phyloP scores from a whole-genome alignment of 495 filamentous ascomycete genomes.

The Hypomontagnella submonticulosa region DNA sequence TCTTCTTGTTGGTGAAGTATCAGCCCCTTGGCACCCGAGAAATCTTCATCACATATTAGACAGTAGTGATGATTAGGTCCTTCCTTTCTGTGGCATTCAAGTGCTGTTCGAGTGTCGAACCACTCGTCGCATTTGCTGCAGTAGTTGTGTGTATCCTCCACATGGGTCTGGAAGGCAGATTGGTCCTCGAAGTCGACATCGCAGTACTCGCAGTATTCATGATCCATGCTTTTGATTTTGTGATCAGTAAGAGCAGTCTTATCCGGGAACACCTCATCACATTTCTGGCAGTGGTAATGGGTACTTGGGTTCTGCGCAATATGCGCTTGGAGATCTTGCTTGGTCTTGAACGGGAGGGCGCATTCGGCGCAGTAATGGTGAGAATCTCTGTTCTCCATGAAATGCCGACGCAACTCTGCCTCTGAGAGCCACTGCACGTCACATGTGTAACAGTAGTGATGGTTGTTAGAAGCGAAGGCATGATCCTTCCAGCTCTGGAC shows the following conservation, averaged over 20 bases:
- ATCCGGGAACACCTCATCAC: background rate
- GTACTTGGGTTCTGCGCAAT: background rate
- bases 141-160: background rate
- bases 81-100: background rate
- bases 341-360: conserved; percentile 1
- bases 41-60: conserved; percentile 4
- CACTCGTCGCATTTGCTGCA: conserved; percentile 1
- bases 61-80: conserved; percentile 1
- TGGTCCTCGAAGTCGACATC: background rate
- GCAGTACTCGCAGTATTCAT: conserved; percentile 7
- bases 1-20: background rate
- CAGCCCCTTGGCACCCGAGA: background rate
- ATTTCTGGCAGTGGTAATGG: conserved; percentile 6
- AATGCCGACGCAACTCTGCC: background rate
- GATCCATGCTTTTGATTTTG: background rate
- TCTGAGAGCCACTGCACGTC: background rate
- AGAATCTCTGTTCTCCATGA: background rate
- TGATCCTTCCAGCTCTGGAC: background rate
- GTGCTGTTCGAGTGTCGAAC: background rate
- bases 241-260: background rate
- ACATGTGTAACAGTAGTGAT: conserved; percentile 5
- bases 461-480: background rate
- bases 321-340: conserved; percentile 1
- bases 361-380: conserved; percentile 11
- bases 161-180: background rate